Evolutionary conservation across 331 rosid genomes (phyloP).

Genomic region (Quercus phellos): DNA sequence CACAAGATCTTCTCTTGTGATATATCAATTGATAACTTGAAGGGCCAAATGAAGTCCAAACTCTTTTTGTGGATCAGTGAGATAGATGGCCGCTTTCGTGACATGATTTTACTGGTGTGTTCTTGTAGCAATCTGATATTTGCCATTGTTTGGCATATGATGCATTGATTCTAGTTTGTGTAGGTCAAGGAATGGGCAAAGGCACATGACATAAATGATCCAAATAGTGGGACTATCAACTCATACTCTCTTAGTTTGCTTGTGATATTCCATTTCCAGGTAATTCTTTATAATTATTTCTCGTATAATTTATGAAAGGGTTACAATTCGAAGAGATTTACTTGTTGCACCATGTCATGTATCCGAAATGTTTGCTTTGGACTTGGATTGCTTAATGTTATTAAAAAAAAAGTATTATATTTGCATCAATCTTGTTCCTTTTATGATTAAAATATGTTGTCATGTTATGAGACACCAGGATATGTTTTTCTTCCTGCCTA

Average conservation of each 20-base stretch:
- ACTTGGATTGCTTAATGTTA: background rate
- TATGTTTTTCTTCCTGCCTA: background rate
- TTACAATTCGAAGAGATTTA: background rate
- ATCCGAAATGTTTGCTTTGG: slow-evolving; percentile 1
- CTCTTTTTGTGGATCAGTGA: slow-evolving; percentile 58
- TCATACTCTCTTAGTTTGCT: slow-evolving; percentile 85
- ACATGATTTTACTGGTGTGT: slow-evolving; percentile 80
- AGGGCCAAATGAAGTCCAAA: slow-evolving; percentile 74
- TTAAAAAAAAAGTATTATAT: background rate
- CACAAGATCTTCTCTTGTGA: slow-evolving; percentile 69
- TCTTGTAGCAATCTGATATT: slow-evolving; percentile 19
- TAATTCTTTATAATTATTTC: slow-evolving; percentile 26
- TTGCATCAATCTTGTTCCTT: background rate
- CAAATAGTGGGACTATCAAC: slow-evolving; percentile 54
- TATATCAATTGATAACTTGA: slow-evolving; percentile 75
- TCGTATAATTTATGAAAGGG: background rate
- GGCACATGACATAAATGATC: slow-evolving; percentile 64
- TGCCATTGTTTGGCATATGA: slow-evolving; percentile 21
- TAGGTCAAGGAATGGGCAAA: slow-evolving; percentile 99
- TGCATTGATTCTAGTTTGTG: slow-evolving; percentile 36
- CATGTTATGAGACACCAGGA: background rate
- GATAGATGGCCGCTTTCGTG: slow-evolving; percentile 73
- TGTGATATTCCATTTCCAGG: slow-evolving; percentile 92
- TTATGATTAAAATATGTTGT: background rate
- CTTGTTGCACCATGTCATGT: background rate